Evolutionary conservation across 169 alveolate species (phyloP).

Genomic region (Blepharisma undulans): DNA sequence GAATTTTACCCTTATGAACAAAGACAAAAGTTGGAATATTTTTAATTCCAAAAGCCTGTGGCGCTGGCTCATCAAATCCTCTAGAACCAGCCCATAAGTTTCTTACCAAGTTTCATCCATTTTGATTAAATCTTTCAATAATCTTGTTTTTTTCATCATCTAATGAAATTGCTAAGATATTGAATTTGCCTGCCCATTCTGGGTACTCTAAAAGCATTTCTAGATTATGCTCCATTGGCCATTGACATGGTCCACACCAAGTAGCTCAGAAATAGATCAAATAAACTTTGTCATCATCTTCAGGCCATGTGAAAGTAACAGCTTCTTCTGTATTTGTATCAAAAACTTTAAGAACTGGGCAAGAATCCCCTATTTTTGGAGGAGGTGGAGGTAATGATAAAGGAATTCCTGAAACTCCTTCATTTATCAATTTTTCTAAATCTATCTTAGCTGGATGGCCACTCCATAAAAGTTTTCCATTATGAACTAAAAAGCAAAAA

Average conservation of each 20-base stretch:
- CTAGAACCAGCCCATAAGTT: neutral
- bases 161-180: slow-evolving; percentile 32
- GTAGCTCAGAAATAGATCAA: neutral
- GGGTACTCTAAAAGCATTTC: too few species aligned
- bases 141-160: slow-evolving; percentile 23
- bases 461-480: neutral
- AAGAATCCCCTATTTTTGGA: neutral
- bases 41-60: neutral
- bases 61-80: neutral
- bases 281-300: neutral
- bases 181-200: neutral
- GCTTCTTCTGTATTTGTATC: neutral
- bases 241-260: neutral
- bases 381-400: neutral
- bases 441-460: slow-evolving; percentile 1
- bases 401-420: neutral
- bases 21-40: too few species aligned
- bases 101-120: slow-evolving; percentile 13
- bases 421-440: neutral
- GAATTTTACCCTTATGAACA: too few species aligned
- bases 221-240: neutral
- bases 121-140: slow-evolving; percentile 14
- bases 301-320: too few species aligned
- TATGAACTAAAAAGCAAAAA: neutral
- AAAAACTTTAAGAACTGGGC: neutral